A percentile compares a stretch with the other conserved stretches of the same genome.
Evolutionary conservation across 495 filamentous ascomycete species (phyloP).

Genomic region (Rhypophila decipiens): DNA sequence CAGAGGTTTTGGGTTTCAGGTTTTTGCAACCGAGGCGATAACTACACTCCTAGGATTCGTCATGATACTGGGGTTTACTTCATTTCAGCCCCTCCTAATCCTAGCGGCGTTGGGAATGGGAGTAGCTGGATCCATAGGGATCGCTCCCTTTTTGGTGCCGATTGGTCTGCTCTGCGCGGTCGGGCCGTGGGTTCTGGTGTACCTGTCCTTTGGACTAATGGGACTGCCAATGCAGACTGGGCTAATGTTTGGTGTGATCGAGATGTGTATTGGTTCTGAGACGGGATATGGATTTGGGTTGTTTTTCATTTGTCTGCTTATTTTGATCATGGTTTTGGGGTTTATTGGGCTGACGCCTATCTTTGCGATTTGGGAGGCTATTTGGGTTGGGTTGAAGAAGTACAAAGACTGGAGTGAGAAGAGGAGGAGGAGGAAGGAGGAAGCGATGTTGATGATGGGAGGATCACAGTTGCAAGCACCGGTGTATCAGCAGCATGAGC

Average conservation of each 20-base stretch:
- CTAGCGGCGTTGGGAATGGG: too few relatives aligned
- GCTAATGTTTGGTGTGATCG: constrained; percentile 1
- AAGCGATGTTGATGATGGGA: too few relatives aligned
- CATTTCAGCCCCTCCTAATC: too few relatives aligned
- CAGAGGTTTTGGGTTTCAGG: constrained; percentile 2
- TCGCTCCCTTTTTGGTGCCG: neutral
- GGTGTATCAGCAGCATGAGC: too few relatives aligned
- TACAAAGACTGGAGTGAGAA: neutral
- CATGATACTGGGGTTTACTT: constrained; percentile 3
- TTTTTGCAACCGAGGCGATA: constrained; percentile 1
- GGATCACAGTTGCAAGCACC: too few relatives aligned
- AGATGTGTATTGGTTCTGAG: neutral
- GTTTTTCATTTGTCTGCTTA: neutral
- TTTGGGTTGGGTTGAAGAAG: neutral
- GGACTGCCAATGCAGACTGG: constrained; percentile 1
- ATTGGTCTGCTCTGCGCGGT: constrained; percentile 1
- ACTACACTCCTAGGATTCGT: neutral
- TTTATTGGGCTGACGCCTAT: constrained; percentile 2
- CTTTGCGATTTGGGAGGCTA: constrained; percentile 1
- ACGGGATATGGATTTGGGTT: neutral
- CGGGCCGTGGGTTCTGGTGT: constrained; percentile 2
- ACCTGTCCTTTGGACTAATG: constrained; percentile 1
- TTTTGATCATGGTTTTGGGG: neutral
- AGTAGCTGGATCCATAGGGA: neutral
- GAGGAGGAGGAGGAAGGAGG: neutral